Evolutionary conservation across 2,329 filamentous ascomycete genomes (phyloP).

Genomic region (Cladophialophora yegresii): DNA sequence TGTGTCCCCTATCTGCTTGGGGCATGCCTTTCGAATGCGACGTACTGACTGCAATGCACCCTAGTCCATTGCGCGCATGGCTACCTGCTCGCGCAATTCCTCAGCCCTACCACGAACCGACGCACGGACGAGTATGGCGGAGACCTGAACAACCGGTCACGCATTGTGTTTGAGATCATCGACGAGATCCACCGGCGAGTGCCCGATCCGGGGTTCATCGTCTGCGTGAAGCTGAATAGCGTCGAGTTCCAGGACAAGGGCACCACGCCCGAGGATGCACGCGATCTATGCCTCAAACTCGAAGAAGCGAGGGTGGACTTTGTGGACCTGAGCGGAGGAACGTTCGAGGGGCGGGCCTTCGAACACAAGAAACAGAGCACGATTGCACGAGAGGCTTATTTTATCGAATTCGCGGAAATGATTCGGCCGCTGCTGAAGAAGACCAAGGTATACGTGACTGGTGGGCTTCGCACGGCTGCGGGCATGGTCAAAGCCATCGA

Average conservation of each 20-base stretch:
- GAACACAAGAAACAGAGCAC: slow-evolving; percentile 34
- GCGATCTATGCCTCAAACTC: slow-evolving; percentile 29
- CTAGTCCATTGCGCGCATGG: slow-evolving; percentile 38
- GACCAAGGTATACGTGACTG: slow-evolving; percentile 34
- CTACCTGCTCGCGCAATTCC: slow-evolving; percentile 38
- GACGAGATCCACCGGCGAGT: slow-evolving; percentile 37
- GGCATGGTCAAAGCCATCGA: slow-evolving; percentile 33
- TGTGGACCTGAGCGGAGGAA: slow-evolving; percentile 34
- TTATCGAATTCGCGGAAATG: slow-evolving; percentile 35
- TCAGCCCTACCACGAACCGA: slow-evolving; percentile 35
- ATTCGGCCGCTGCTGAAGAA: slow-evolving; percentile 33
- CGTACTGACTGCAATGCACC: neutral
- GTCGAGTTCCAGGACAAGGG: slow-evolving; percentile 36
- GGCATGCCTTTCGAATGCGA: neutral
- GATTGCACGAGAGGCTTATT: slow-evolving; percentile 31
- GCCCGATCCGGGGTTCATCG: slow-evolving; percentile 29
- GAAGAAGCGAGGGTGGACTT: slow-evolving; percentile 34
- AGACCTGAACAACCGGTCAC: slow-evolving; percentile 64
- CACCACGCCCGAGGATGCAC: slow-evolving; percentile 31
- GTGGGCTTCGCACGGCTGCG: slow-evolving; percentile 27
- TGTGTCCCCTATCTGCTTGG: neutral
- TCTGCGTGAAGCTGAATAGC: slow-evolving; percentile 33
- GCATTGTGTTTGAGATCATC: slow-evolving; percentile 59
- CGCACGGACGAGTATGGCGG: slow-evolving; percentile 46
- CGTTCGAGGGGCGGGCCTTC: slow-evolving; percentile 32